phyloP scores from a whole-genome alignment of 2,329 filamentous ascomycete species.

The Ramularia endophylla region DNA sequence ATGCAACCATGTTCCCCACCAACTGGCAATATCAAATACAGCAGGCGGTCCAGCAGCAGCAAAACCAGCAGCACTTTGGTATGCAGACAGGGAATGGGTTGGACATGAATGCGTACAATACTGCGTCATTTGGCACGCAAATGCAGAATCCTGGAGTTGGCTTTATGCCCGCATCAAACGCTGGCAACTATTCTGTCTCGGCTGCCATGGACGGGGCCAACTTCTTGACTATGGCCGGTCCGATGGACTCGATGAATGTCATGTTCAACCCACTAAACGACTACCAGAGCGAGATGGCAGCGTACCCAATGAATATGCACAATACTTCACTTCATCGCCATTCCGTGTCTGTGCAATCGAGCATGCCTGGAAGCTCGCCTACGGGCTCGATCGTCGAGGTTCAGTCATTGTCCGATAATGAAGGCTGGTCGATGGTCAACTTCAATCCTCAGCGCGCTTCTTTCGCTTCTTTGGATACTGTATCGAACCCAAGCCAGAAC shows the following conservation, averaged over 20 bases:
- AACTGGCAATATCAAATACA: slow-evolving; percentile 42
- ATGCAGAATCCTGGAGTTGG: slow-evolving; percentile 44
- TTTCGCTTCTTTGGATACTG: slow-evolving; percentile 61
- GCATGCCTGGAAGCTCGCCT: slow-evolving; percentile 56
- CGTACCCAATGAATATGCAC: slow-evolving; percentile 45
- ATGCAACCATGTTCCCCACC: slow-evolving; percentile 26
- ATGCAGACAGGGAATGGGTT: slow-evolving; percentile 30
- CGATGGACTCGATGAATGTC: slow-evolving; percentile 42
- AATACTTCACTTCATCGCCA: slow-evolving; percentile 38
- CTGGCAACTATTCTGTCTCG: slow-evolving; percentile 34
- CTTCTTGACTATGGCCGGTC: slow-evolving; percentile 37
- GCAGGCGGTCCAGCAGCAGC: slow-evolving; percentile 18
- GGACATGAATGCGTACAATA: slow-evolving; percentile 33
- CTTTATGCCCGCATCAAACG: slow-evolving; percentile 38
- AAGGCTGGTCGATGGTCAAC: slow-evolving; percentile 73
- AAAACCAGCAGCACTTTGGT: slow-evolving; percentile 20
- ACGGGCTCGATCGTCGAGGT: slow-evolving; percentile 80
- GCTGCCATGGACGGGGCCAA: slow-evolving; percentile 36
- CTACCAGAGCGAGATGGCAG: slow-evolving; percentile 60
- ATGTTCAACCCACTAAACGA: slow-evolving; percentile 52
- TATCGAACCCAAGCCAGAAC: slow-evolving; percentile 89
- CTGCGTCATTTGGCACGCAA: slow-evolving; percentile 34
- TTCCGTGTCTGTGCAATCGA: slow-evolving; percentile 29
- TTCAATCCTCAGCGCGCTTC: slow-evolving; percentile 48
- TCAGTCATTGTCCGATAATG: slow-evolving; percentile 81